Percentiles rank a stretch among this genome's conserved stretches.
Conservation (phyloP, 2,329 filamentous ascomycete species). For the Aspergillus jensenii region DNA sequence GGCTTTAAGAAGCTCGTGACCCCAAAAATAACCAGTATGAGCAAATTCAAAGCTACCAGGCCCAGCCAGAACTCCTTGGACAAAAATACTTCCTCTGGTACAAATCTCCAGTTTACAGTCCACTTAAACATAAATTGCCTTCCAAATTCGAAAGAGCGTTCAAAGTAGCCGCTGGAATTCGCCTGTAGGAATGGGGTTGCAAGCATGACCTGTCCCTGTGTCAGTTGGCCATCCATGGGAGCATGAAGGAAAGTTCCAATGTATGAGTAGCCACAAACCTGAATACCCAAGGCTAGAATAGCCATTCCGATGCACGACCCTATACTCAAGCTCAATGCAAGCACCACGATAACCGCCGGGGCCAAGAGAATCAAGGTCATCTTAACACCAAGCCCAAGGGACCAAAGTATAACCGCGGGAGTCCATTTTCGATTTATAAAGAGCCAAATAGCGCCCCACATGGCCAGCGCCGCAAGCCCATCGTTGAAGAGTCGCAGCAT, state of each 20-base stretch:
- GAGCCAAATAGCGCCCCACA: conserved; percentile 77
- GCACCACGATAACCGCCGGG: conserved; percentile 74
- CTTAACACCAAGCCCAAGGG: conserved; percentile 83
- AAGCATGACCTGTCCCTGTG: conserved; percentile 47
- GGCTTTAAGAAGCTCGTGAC: conserved; percentile 71
- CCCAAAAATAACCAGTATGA: conserved; percentile 67
- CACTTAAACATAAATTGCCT: conserved; percentile 93
- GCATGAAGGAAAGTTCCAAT: background rate
- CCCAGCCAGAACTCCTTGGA: conserved; percentile 66
- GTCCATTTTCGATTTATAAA: conserved; percentile 76
- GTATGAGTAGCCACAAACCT: conserved; percentile 51
- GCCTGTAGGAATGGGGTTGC: conserved; percentile 65
- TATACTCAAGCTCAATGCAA: conserved; percentile 72
- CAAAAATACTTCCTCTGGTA: conserved; percentile 80
- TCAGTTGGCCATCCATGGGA: background rate
- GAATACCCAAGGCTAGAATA: conserved; percentile 72
- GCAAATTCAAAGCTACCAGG: conserved; percentile 65
- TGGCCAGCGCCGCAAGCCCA: conserved; percentile 78
- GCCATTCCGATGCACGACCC: conserved; percentile 65
- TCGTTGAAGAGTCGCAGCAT: conserved; percentile 94
- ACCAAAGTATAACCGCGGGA: conserved; percentile 70
- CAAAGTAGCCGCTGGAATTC: conserved; percentile 70
- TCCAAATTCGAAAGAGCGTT: conserved; percentile 84
- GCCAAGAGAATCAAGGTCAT: conserved; percentile 86
- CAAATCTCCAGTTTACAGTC: conserved; percentile 98